Base-by-base conservation (phyloP, 2,329 filamentous ascomycete genomes). In the Trichoderma breve region DNA sequence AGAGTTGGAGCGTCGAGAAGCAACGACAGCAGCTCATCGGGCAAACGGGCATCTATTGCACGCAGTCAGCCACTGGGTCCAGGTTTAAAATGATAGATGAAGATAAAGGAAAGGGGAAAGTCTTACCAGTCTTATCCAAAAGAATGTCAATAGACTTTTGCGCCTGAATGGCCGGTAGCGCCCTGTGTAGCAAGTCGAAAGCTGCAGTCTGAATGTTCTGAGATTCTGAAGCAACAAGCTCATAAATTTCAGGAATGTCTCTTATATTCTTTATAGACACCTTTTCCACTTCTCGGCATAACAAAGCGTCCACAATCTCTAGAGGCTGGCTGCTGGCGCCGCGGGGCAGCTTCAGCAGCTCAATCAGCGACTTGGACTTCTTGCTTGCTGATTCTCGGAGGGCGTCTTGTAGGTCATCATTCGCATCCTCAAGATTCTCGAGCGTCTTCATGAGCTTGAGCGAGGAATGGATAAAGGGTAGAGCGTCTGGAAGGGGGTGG, bases 331-430 rank as follows among this genome's bases (percentile, higher is more conserved):
- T 85, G 5, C 80, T 78, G 5, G 79, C 78, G 1, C 80, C 81
- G 14, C 86, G 81, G 2, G 83, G 80, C 1, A 87, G 76, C 57
- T 89, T 89, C 24, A 97, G 86, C 1, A 95, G 83, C 9, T 86
- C 83, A 18, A 95, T 81, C 3, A 96, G 78, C 0, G 87, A 88
- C 4, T 83, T 79, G 2, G 88, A 88, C 47, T 91, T 87, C 0
- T 81, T 80, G 21, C 86, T 81, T n/a, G 88, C 84, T 11, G 87
- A 86, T 14, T 90, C 87, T 67, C 87, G 87, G 77, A 95, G 87
- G 0, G 90, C 89, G 77, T 98, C 95, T 15, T 90, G 83, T 1
- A 98, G 86, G 79, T 98, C 95, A 74, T 98, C 95, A 74, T 97
- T 98, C 2, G 91, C 86, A 21, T 95, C 92, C 21, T 89, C 85